A percentile compares a stretch with the other conserved stretches of the same genome.
These are phyloP conservation scores for Nectriaceae sp. DNA, from an alignment of 2,329 filamentous ascomycete genomes.

Conservation along the genomic window DNA sequence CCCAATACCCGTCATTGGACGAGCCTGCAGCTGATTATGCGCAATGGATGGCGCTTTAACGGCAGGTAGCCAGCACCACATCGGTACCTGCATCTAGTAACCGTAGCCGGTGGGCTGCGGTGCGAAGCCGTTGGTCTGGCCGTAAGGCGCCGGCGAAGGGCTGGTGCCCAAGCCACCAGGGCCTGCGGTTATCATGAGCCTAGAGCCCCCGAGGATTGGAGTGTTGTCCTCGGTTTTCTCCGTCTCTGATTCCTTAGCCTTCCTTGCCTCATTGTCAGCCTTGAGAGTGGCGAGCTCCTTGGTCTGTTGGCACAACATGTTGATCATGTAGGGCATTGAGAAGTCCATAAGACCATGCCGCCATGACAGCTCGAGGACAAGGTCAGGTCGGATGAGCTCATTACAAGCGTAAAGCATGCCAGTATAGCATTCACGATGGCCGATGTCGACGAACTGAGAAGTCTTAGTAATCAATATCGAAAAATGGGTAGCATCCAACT, in stretches of 20 bases:
- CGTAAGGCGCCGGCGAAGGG: constrained; percentile 66
- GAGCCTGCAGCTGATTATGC: constrained; percentile 8
- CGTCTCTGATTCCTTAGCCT: constrained; percentile 68
- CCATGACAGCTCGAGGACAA: constrained; percentile 96
- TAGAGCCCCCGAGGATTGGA: constrained; percentile 84
- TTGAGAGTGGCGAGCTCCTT: constrained; percentile 82
- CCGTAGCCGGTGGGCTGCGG: constrained; percentile 84
- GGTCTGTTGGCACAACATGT: constrained; percentile 89
- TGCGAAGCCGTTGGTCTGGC: constrained; percentile 83
- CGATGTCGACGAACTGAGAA: constrained; percentile 92
- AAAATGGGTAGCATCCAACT: constrained; percentile 49
- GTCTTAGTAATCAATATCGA: constrained; percentile 33
- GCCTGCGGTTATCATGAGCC: constrained; percentile 95
- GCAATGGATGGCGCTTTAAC: constrained; percentile 10
- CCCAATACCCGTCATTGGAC: constrained; percentile 9
- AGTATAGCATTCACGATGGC: constrained; percentile 98
- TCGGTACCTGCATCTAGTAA: constrained; percentile 47
- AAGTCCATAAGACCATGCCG: constrained; percentile 92
- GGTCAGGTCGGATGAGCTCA: constrained; percentile 89
- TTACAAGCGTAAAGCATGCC: constrained; percentile 99
- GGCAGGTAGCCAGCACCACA: constrained; percentile 26
- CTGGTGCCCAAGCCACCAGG: constrained; percentile 52
- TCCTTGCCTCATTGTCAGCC: constrained; percentile 95
- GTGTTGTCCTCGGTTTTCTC: constrained; percentile 92
- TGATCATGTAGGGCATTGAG: constrained; percentile 99